A percentile compares a stretch with the other conserved stretches of the same genome.
Evolutionary conservation across 2,329 filamentous ascomycete species (phyloP).

Genomic region (Daldinia eschscholtzii): DNA sequence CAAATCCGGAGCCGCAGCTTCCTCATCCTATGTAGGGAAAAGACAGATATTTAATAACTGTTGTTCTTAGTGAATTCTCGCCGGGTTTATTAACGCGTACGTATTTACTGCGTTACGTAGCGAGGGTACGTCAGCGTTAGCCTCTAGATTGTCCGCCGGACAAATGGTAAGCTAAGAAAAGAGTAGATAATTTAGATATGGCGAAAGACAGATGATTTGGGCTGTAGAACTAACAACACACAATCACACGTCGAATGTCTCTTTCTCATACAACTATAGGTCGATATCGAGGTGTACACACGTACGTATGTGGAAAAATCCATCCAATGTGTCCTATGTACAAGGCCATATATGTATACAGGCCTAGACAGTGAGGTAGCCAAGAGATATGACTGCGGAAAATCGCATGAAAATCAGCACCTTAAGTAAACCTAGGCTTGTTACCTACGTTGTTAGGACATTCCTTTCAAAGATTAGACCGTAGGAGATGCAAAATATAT

Average conservation of each 20-base stretch:
- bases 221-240: neutral
- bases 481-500: neutral
- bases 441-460: slow-evolving; percentile 22
- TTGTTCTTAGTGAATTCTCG: neutral
- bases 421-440: slow-evolving; percentile 33
- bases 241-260: slow-evolving; percentile 1
- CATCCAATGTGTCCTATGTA: neutral
- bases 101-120: slow-evolving; percentile 24
- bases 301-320: slow-evolving; percentile 1
- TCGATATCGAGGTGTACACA: slow-evolving; percentile 14
- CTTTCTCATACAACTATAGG: neutral
- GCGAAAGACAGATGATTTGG: neutral
- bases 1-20: neutral
- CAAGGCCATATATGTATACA: slow-evolving; percentile 2
- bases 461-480: neutral
- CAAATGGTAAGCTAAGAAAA: slow-evolving; percentile 16
- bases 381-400: slow-evolving; percentile 31
- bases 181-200: neutral
- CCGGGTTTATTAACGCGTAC: slow-evolving; percentile 15
- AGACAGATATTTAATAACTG: neutral
- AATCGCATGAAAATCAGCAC: slow-evolving; percentile 32
- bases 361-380: slow-evolving; percentile 1
- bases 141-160: slow-evolving; percentile 6
- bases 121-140: slow-evolving; percentile 33
- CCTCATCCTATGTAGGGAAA: neutral